Conservation (phyloP, 2,329 filamentous ascomycete genomes). For the Claviceps maximensis region DNA sequence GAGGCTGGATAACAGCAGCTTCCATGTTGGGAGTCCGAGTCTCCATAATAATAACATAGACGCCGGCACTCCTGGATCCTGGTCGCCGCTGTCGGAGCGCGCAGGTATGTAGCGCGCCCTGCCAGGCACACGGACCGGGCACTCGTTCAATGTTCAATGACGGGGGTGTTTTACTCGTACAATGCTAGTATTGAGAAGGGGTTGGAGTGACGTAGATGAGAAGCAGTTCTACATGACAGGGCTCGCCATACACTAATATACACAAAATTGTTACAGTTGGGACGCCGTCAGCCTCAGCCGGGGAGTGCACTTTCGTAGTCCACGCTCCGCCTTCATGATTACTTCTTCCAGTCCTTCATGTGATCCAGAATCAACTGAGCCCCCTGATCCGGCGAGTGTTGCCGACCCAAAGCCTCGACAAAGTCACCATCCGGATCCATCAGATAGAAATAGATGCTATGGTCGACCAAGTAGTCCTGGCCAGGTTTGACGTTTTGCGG, state of each 20-base stretch:
- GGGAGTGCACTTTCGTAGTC: too few species aligned
- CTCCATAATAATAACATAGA: not conserved
- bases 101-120: not conserved
- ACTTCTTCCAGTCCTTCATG: conserved; percentile 46
- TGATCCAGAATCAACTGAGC: conserved; percentile 76
- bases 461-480: conserved; percentile 94
- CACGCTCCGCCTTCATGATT: not conserved
- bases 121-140: not conserved
- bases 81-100: not conserved
- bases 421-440: conserved; percentile 99
- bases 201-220: not conserved
- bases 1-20: not conserved
- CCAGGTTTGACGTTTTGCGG: conserved; percentile 78
- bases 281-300: too few species aligned
- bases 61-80: not conserved
- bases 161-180: too few species aligned
- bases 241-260: not conserved
- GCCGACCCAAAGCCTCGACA: conserved; percentile 87
- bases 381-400: conserved; percentile 80
- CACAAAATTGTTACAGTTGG: not conserved
- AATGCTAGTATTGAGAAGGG: too few species aligned
- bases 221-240: not conserved
- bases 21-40: not conserved
- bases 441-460: conserved; percentile 98
- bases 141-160: not conserved